A percentile compares a stretch with the other conserved stretches of the same genome.
These are phyloP conservation scores for Hanseniaspora gamundiae DNA, from an alignment of 1,139 yeast species.

Conservation along the genomic window DNA sequence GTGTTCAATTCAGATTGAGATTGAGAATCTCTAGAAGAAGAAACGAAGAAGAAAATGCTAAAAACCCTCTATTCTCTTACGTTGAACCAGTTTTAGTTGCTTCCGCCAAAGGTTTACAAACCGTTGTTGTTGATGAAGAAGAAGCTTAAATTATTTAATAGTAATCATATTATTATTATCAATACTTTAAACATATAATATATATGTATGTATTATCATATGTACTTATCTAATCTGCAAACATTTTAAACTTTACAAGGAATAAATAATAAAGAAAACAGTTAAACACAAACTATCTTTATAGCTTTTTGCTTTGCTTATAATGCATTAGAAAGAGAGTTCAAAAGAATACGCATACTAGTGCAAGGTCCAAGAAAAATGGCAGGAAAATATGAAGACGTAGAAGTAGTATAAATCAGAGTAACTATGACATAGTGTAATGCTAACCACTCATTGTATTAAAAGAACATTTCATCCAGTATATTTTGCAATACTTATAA, in stretches of 20 bases:
- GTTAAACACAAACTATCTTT: background rate
- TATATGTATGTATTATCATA: background rate
- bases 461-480: constrained; percentile 14
- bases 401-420: too few species aligned
- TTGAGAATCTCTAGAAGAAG: constrained; percentile 99
- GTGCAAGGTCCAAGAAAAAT: too few species aligned
- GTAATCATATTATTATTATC: constrained; percentile 5
- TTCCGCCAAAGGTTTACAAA: constrained; percentile 93
- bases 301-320: too few species aligned
- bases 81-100: constrained; percentile 97
- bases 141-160: constrained; percentile 40
- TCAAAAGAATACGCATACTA: background rate
- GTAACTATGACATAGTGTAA: constrained; percentile 27
- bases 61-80: constrained; percentile 94
- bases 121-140: constrained; percentile 91
- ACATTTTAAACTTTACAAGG: too few species aligned
- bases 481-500: constrained; percentile 7
- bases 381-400: background rate
- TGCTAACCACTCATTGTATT: constrained; percentile 27
- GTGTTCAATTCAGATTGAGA: constrained; percentile 97
- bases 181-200: constrained; percentile 1
- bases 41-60: constrained; percentile 99
- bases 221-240: background rate
- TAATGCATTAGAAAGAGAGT: background rate
- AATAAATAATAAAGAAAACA: background rate